Evolutionary conservation across 176 grass and related monocot species (phyloP).

Genomic region (Carex parvula): DNA sequence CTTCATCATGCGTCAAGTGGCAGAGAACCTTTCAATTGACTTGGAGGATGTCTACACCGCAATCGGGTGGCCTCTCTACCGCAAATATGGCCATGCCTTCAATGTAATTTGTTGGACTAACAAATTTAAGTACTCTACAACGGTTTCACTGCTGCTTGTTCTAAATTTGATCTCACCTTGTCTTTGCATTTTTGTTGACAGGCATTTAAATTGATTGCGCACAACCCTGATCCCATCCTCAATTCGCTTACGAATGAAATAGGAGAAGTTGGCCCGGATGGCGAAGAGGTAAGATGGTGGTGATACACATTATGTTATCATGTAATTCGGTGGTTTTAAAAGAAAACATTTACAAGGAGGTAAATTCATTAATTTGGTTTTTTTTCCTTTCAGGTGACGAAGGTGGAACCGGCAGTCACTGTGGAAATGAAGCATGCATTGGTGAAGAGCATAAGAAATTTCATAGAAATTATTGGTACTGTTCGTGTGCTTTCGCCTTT

Average conservation of each 20-base stretch:
- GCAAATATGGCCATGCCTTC: conserved; percentile 75
- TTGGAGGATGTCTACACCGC: conserved; percentile 61
- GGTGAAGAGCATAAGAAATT: conserved; percentile 55
- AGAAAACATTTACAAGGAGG: not conserved
- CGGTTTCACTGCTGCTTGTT: not conserved
- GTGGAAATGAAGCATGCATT: conserved; percentile 60
- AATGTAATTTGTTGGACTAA: conserved; percentile 3
- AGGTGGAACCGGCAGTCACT: conserved; percentile 51
- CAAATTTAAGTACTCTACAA: not conserved
- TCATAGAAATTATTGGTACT: not conserved
- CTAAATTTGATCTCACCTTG: not conserved
- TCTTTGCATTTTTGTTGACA: not conserved
- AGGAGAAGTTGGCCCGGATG: conserved; percentile 35
- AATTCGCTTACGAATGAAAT: conserved; percentile 39
- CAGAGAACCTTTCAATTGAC: conserved; percentile 74
- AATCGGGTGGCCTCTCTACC: conserved; percentile 71
- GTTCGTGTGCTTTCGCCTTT: not conserved
- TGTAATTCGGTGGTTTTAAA: not conserved
- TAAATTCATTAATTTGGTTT: not conserved
- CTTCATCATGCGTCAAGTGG: conserved; percentile 86
- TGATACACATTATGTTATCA: not conserved
- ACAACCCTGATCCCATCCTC: conserved; percentile 47
- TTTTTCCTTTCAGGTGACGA: conserved; percentile 39
- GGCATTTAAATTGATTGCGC: conserved; percentile 63
- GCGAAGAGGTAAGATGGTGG: conserved; percentile 35